phyloP scores from a whole-genome alignment of 768 basidiomycete genomes.

The Phylloporus arenicola region DNA sequence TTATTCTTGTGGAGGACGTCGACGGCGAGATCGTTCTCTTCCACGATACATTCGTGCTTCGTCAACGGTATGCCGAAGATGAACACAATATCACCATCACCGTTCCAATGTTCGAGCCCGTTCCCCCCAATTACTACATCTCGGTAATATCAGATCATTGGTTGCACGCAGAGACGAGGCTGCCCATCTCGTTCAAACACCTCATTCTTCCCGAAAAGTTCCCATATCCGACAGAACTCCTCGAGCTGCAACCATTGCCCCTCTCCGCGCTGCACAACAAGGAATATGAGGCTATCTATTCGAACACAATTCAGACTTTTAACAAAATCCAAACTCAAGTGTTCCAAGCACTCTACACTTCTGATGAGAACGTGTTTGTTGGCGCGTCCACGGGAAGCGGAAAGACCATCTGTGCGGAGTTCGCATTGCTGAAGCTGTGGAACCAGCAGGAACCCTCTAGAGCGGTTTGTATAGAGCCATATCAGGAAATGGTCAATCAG shows the following conservation, averaged over 20 bases:
- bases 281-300: slow-evolving; percentile 86
- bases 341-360: slow-evolving; percentile 95
- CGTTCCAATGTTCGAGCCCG: slow-evolving; percentile 94
- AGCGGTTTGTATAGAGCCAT: slow-evolving; percentile 94
- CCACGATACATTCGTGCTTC: slow-evolving; percentile 88
- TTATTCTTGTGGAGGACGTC: slow-evolving; percentile 93
- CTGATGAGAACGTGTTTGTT: slow-evolving; percentile 95
- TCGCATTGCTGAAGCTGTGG: slow-evolving; percentile 93
- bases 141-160: slow-evolving; percentile 92
- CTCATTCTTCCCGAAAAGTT: slow-evolving; percentile 96
- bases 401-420: slow-evolving; percentile 97
- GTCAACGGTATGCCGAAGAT: slow-evolving; percentile 86
- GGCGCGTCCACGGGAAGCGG: slow-evolving; percentile 96
- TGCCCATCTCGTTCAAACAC: slow-evolving; percentile 97
- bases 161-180: slow-evolving; percentile 90
- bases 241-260: slow-evolving; percentile 88
- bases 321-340: slow-evolving; percentile 99
- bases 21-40: slow-evolving; percentile 96
- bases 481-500: slow-evolving; percentile 95
- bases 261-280: slow-evolving; percentile 89
- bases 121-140: slow-evolving; percentile 98
- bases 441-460: slow-evolving; percentile 74
- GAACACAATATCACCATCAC: slow-evolving; percentile 94
- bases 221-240: slow-evolving; percentile 85
- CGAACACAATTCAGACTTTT: slow-evolving; percentile 74